These are phyloP conservation scores for Yamadazyma trypodendri DNA, from an alignment of 1,139 yeast species.

Conservation along the genomic window DNA sequence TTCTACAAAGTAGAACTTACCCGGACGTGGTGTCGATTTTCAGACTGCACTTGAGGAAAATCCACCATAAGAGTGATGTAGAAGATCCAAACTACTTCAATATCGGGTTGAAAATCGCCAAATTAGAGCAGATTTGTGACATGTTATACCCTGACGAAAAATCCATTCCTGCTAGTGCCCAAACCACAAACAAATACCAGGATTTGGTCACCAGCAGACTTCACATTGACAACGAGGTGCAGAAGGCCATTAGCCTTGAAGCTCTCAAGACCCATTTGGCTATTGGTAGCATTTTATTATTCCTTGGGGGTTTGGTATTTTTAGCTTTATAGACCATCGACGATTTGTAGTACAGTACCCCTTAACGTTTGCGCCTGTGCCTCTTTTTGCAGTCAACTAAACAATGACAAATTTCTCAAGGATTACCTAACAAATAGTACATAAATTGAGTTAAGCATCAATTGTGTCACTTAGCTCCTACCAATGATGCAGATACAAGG, in stretches of 20 bases:
- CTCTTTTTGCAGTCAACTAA: too few relatives aligned
- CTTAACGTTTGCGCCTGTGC: too few relatives aligned
- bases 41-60: conserved; percentile 66
- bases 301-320: conserved; percentile 1
- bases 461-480: too few relatives aligned
- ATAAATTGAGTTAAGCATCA: too few relatives aligned
- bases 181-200: conserved; percentile 27
- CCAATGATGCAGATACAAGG: neutral
- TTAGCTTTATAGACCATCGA: neutral
- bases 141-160: conserved; percentile 55
- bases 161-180: conserved; percentile 33
- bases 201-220: conserved; percentile 16
- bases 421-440: too few relatives aligned
- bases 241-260: conserved; percentile 27
- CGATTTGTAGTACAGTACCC: too few relatives aligned
- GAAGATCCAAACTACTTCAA: conserved; percentile 84
- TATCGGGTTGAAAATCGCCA: conserved; percentile 83
- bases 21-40: conserved; percentile 76
- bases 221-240: conserved; percentile 30
- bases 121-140: conserved; percentile 83
- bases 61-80: conserved; percentile 77
- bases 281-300: conserved; percentile 9
- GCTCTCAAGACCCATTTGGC: conserved; percentile 23
- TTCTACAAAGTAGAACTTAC: conserved; percentile 70
- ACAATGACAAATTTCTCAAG: too few relatives aligned